Conservation (phyloP, 192 early-diverging fungal genomes). For the Gaertneriomyces semiglobifer region DNA sequence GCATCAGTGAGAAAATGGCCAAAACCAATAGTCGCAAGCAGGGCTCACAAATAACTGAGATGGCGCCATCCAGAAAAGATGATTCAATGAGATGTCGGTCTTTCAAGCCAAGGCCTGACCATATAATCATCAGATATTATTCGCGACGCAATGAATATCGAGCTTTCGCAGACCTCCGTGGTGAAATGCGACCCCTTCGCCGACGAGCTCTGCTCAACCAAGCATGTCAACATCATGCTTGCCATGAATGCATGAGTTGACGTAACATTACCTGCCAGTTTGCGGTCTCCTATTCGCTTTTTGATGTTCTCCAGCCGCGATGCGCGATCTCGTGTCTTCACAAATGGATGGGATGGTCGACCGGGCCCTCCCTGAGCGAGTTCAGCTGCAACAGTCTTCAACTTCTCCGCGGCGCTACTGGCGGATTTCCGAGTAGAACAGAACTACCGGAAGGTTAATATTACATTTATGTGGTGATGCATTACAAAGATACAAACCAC, state of each 20-base stretch:
- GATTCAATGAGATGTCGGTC: slow-evolving; percentile 57
- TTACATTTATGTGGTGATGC: background rate
- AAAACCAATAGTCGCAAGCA: background rate
- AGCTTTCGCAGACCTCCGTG: slow-evolving; percentile 52
- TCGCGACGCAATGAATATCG: background rate
- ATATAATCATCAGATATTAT: slow-evolving; percentile 1
- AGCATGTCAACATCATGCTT: background rate
- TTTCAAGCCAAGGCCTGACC: slow-evolving; percentile 31
- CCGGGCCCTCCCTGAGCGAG: too few relatives aligned
- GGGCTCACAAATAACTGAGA: slow-evolving; percentile 61
- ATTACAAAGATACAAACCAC: slow-evolving; percentile 28
- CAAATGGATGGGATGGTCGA: slow-evolving; percentile 36
- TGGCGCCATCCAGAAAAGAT: slow-evolving; percentile 46
- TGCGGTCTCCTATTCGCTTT: slow-evolving; percentile 38
- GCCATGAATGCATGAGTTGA: slow-evolving; percentile 6
- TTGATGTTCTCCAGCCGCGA: slow-evolving; percentile 23
- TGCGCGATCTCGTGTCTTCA: slow-evolving; percentile 28
- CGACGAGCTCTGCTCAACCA: slow-evolving; percentile 43
- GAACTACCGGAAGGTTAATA: slow-evolving; percentile 29
- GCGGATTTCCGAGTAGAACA: slow-evolving; percentile 49
- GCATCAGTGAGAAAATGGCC: background rate
- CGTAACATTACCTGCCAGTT: slow-evolving; percentile 30
- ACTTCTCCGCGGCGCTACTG: slow-evolving; percentile 32
- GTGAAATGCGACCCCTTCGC: slow-evolving; percentile 64
- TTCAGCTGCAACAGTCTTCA: too few relatives aligned